Evolutionary conservation across 2,329 filamentous ascomycete species (phyloP), one percentile per base, ranked within the genome.

Genomic region (Macrophomina tecta): DNA sequence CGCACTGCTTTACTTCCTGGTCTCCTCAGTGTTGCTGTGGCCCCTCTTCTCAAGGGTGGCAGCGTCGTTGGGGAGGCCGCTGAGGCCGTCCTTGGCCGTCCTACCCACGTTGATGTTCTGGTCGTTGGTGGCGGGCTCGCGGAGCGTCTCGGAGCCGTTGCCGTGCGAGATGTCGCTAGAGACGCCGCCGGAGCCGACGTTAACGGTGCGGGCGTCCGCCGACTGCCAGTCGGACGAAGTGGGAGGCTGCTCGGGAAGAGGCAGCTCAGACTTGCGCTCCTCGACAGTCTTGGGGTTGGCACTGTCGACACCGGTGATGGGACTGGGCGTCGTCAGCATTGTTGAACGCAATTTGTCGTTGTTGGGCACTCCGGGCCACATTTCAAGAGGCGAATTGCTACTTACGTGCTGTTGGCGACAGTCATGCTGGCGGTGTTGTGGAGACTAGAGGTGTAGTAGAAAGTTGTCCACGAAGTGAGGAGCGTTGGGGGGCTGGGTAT

Each of bases 241-340:
- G 1, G 91, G 91, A 28, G 92, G 92, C 71, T 94, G 84, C 2
- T 94, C 91, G 18, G 92, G 92, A 61, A 94, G 87, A 62, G 91
- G 91, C 38, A 96, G 88, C 80, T 93, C 92, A 77, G 88, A 81
- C 80, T 90, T 85, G 74, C 84, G 84, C 78, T 91, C 80, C 63
- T 89, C 86, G 75, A 94, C 48, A 93, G 93, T 68, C 82, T 97
- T 62, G 85, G 89, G 70, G 83, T 88, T 71, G 89, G 97, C 74
- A 93, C 90, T 72, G 93, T 97, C 72, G 94, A 97, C 74, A 87
- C 87, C 60, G 93, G 93, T 60, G 87, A 88, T 2, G 93, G 95
- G 81, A 12, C 64, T 66, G 14, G 8, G 9, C 14, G 4, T 11
- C n/a, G 14, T 67, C 38, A 67, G 56, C 14, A 30, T 30, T 1